Evolutionary conservation across 345 rosid species (phyloP), one percentile per base, ranked within the genome.

Genomic region (Eucalyptus microcorys): DNA sequence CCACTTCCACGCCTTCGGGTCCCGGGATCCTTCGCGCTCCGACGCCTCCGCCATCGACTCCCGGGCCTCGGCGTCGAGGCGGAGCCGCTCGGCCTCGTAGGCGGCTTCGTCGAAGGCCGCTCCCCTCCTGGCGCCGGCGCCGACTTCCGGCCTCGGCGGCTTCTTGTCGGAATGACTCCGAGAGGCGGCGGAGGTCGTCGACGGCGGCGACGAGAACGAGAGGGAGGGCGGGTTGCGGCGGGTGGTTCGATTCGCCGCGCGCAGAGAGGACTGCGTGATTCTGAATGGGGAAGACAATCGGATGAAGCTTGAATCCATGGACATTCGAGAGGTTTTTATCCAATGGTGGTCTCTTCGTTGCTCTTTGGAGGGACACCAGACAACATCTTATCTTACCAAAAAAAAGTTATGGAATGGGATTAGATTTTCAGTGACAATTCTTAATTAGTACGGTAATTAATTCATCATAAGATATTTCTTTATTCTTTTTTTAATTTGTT

Each of bases 1-100:
- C 99, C 99, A 97, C 90, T 96, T 97, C 99, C 99, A 96, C 27
- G 98, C 97, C 92, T 92, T 95, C 30, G 99, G 96, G 79, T 95
- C 96, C 76, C 90, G 93, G 16, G 57, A 90, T 48, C 92, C 89
- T 27, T 92, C 95, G 61, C 92, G 87, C 87, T 68, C 90, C 9
- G 96, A 93, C 27, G 91, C 89, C 91, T 96, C 96, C 12, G 95
- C 97, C 99, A 97, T 96, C 19, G 92, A 86, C 34, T 92, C 89
- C 87, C 98, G 93, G 30, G 97, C 97, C 86, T 87, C 88, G 47
- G 97, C 94, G 91, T 97, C 99, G 53, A 95, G 92, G 17, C 95
- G 91, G 71, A 92, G 91, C 90, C 98, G 90, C 90, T 97, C 94
- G 40, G 96, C 91, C 87, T 96, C 99, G 76, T 89, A 96, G 86